Conservation (phyloP, 2,329 filamentous ascomycete species). For the Fusarium nematophilum region DNA sequence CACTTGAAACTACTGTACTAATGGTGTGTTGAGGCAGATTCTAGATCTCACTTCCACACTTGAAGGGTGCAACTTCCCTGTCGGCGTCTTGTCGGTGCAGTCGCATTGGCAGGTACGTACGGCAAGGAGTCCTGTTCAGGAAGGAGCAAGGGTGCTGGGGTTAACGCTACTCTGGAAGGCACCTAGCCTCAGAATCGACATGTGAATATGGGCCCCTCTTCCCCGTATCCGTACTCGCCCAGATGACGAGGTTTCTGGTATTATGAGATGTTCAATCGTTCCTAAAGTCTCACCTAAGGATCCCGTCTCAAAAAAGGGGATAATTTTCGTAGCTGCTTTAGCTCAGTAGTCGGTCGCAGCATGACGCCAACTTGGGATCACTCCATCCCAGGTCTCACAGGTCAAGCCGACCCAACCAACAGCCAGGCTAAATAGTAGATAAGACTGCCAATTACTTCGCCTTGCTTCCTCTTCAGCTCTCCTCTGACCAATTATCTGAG, state of each 20-base stretch:
- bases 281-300: no score
- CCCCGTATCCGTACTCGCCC: no score
- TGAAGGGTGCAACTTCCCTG: slow-evolving; percentile 2
- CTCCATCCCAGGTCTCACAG: no score
- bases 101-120: slow-evolving; percentile 11
- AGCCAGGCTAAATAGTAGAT: not conserved
- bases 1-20: not conserved
- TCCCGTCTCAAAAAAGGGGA: not conserved
- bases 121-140: slow-evolving; percentile 19
- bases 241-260: no score
- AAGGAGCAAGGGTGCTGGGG: slow-evolving; percentile 32
- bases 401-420: no score
- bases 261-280: no score
- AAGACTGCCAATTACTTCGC: not conserved
- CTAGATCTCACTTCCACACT: not conserved
- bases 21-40: slow-evolving; percentile 1
- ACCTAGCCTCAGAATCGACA: no score
- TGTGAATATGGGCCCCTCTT: slow-evolving; percentile 41
- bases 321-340: no score
- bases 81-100: slow-evolving; percentile 1
- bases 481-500: not conserved
- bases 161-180: no score
- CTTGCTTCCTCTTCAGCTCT: not conserved
- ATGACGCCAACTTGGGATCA: no score
- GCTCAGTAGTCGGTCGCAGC: no score